Base-by-base conservation (phyloP, 108 stramenopile species). In the Craspedostauros australis region DNA sequence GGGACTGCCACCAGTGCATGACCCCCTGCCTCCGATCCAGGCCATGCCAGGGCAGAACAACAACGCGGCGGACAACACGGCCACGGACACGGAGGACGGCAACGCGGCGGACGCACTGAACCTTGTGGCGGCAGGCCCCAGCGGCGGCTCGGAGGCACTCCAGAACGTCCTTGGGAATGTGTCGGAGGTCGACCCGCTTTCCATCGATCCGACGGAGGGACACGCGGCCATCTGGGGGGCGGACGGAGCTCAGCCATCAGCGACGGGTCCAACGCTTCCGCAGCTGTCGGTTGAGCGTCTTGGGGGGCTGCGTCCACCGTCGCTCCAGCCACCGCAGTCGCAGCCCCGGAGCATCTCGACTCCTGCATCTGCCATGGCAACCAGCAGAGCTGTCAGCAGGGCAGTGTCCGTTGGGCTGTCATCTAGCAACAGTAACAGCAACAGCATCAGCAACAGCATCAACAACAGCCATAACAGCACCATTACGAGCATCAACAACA, bases 171-270 rank as follows among this genome's bases (percentile, higher is more conserved):
- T 30, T 39, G 50, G 32, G 22, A 33, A 45, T 12, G 30, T 62
- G 14, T 64, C 73, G 16, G 62, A 59, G 26, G 61, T 75, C 22
- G 79, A 80, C 46, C 79, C 79, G 5, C 55, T 80, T 1, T 80
- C 79, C 21, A 80, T 80, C 48, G 79, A 80, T 61, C 79, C 79
- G n/a, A 80, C 79, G 7, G 36, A 50, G 18, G 18, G 39, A 62
- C 52, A 60, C 27, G 58, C 11, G 19, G 5, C 47, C 24, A 31
- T 16, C 5, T 65, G 54, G 36, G 46, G 46, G 7, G 41, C 53
- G 28, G 46, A 33, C 31, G 26, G 23, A 45, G 36, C 18, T 21
- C 19, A 14, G 25, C 23, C 12, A 57, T 30, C 9, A 46, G 31
- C 11, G 28, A 45, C 57, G 9, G 27, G 29, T 33, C 21, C 14